Evolutionary conservation across 495 filamentous ascomycete species (phyloP), one percentile per base, ranked within the genome.

Genomic region (Talaromyces wortmannii): DNA sequence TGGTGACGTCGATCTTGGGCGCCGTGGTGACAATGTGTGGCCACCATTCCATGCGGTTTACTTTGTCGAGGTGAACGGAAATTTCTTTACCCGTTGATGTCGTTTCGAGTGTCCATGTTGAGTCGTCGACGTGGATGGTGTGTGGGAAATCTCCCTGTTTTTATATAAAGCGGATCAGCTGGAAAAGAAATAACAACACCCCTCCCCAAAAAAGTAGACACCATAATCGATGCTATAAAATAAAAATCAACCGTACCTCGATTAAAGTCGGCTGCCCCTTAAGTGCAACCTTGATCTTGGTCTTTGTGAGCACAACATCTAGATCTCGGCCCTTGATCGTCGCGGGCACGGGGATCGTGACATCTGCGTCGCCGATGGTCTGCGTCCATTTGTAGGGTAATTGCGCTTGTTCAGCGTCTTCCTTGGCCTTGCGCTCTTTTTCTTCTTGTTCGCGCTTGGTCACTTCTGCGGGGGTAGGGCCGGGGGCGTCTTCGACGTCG

Each of bases 41-140:
- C 94, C 94, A 98, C 94, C 94, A 98, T 71, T 96, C 90, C 81
- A 92, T 84, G 81, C 97, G 91, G 79, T 97, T 96, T 55, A 84
- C 75, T 71, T 98, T 98, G 78, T 97, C 94, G 31, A 98, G 87
- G 70, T 97, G 95, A 59, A 98, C 76, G 64, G 83, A 82, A 61
- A 97, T 70, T 63, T 89, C 82, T 71, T 95, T 95, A 61, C 79
- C 84, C 4, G 75, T 68, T 18, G 75, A 75, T 12, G 82, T 78
- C 6, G 87, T 77, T 52, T 89, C 84, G 32, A 98, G 84, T 4
- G 94, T 97, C 94, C 94, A 98, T 44, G 92, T 92, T 54, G 83
- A 90, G 63, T 97, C 94, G 69, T 96, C 91, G 55, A 83, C 73
- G 63, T 78, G 74, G 66, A 97, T 85, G 5, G 86, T 65, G 69